Evolutionary conservation across 2,329 filamentous ascomycete species (phyloP), one percentile per base, ranked within the genome.

Genomic region (Teratosphaeriaceae sp.): DNA sequence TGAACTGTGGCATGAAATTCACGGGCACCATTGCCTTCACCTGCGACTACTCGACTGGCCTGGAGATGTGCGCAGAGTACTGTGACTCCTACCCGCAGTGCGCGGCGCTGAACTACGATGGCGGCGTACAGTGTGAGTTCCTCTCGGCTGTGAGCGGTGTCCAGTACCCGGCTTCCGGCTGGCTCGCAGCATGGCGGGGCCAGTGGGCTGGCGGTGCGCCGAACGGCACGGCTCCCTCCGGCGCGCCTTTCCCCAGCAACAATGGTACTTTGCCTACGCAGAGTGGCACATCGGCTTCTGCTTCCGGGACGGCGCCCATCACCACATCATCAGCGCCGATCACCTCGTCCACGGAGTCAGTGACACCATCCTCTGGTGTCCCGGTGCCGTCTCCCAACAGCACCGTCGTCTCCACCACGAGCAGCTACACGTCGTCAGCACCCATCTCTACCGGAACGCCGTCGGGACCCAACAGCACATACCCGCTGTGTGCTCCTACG

Each of bases 1-100:
- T 43, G 8, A 43, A 43, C 34, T 43, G 41, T 24, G 41, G 41
- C n/a, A 8, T 38, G 8, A 29, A 43, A 15, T 43, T 43, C 23
- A 19, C 19, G 3, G 41, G 41, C 20, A 30, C 34, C 3, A 20
- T 34, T 18, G 8, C 38, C 3, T 20, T n/a, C 3, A 34, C 29
- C 8, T 8, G 18, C 12, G 22, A 39, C 24, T 15, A 12, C 3
- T 6, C 16, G 2, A 6, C 24, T 12, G 24, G 19, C 22, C 38
- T 41, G 22, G 38, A 41, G 9, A 12, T 13, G 5, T 41, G 38
- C 21, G 16, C n/a, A 19, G 18, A 21, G 13, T n/a, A 13, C 18
- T 41, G 38, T 18, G 38, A 41, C 18, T 12, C 8, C 9, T 11
- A 13, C 6, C 5, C 9, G 9, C 26, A 13, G 3, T 41, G 38